Percentiles rank a stretch among this genome's conserved stretches.
Evolutionary conservation across 805 yeast species (phyloP).

Genomic region (Torulaspora gathmanii): DNA sequence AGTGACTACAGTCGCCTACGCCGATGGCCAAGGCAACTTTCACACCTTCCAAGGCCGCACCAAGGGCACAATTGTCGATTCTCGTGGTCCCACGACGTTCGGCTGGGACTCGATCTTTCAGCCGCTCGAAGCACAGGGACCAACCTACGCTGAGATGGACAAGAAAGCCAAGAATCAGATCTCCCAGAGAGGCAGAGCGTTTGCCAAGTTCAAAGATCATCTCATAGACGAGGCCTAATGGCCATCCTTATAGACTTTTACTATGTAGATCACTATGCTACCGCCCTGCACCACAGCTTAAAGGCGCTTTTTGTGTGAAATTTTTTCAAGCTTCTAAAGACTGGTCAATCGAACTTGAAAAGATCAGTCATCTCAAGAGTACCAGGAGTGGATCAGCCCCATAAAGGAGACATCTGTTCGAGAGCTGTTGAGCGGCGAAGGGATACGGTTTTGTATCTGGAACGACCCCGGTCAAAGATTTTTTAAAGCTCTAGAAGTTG

Average conservation of each 20-base stretch:
- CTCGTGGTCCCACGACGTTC: constrained; percentile 74
- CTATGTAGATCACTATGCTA: neutral
- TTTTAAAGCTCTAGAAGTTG: neutral
- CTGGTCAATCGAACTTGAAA: neutral
- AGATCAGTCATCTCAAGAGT: constrained; percentile 1
- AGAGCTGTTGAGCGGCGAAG: neutral
- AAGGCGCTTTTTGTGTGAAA: constrained; percentile 1
- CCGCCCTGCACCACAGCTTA: neutral
- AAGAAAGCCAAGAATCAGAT: constrained; percentile 70
- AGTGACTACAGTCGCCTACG: constrained; percentile 86
- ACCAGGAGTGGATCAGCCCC: neutral
- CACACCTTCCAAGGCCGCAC: constrained; percentile 80
- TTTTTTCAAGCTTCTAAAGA: constrained; percentile 2
- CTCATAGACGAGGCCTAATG: constrained; percentile 25
- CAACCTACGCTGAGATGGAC: constrained; percentile 86
- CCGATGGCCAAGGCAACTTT: constrained; percentile 80
- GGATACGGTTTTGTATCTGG: neutral
- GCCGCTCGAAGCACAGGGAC: constrained; percentile 56
- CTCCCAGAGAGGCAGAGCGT: constrained; percentile 84
- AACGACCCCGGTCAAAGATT: neutral
- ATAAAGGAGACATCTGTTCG: constrained; percentile 1
- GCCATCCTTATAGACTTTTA: neutral
- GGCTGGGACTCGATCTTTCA: constrained; percentile 95
- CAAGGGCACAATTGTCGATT: constrained; percentile 69
- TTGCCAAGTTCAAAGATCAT: constrained; percentile 62